These are phyloP conservation scores for Tulasnella sp. DNA, from an alignment of 768 basidiomycete genomes.

Conservation along the genomic window DNA sequence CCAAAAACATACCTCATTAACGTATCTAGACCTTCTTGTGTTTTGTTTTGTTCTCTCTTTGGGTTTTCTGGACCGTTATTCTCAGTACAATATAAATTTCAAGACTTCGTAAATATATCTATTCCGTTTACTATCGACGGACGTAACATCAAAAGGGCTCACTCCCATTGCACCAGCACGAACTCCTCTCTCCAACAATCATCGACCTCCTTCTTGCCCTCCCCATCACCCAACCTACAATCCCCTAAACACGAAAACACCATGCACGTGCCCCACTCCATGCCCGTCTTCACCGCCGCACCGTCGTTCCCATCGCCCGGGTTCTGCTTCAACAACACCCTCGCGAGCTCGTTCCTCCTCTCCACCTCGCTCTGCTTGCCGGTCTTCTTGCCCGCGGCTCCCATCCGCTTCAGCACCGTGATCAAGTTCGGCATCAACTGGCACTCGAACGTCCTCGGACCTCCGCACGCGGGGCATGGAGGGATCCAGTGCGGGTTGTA, in stretches of 20 bases:
- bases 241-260: conserved; percentile 80
- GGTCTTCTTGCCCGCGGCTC: conserved; percentile 17
- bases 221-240: conserved; percentile 38
- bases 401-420: conserved; percentile 44
- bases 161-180: conserved; percentile 67
- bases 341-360: conserved; percentile 49
- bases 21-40: not conserved
- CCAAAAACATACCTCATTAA: not conserved
- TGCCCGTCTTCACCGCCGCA: conserved; percentile 38
- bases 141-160: not conserved
- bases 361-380: conserved; percentile 48
- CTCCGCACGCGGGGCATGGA: conserved; percentile 53
- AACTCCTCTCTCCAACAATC: conserved; percentile 60
- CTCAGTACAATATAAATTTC: not conserved
- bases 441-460: conserved; percentile 71
- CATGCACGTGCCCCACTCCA: conserved; percentile 94
- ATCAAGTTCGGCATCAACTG: conserved; percentile 94
- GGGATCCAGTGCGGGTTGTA: conserved; percentile 50
- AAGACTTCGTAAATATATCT: not conserved
- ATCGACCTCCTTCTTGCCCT: conserved; percentile 22
- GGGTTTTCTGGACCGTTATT: no score
- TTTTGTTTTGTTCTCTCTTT: not conserved
- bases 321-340: conserved; percentile 36
- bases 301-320: conserved; percentile 23
- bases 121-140: not conserved